Conservation (phyloP, 768 basidiomycete species). For the Daedaleopsis sinensis region DNA sequence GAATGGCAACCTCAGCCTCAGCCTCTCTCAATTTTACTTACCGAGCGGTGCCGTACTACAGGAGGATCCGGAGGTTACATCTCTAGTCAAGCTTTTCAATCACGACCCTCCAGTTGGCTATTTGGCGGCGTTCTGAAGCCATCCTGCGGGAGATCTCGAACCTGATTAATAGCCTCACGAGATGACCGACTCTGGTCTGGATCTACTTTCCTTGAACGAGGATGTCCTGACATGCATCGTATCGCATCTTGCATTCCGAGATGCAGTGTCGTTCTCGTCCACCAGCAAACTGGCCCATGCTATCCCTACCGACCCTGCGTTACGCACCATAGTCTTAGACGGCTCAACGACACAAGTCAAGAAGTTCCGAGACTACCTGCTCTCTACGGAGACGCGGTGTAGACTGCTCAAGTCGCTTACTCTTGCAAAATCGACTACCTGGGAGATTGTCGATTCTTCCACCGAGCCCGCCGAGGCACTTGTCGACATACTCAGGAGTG, state of each 20-base stretch:
- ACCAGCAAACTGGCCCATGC: constrained; percentile 10
- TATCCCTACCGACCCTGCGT: constrained; percentile 7
- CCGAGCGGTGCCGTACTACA: not conserved
- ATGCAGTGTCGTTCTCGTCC: constrained; percentile 7
- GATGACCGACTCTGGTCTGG: too few species aligned
- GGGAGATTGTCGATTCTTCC: not conserved
- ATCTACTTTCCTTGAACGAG: not conserved
- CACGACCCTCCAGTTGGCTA: too few species aligned
- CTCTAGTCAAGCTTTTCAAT: too few species aligned
- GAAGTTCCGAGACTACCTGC: constrained; percentile 12
- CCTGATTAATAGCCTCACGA: too few species aligned
- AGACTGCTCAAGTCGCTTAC: constrained; percentile 4
- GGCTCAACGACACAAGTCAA: constrained; percentile 1
- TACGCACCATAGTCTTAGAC: constrained; percentile 6
- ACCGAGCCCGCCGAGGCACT: not conserved
- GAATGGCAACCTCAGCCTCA: too few species aligned
- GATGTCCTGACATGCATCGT: constrained; percentile 9
- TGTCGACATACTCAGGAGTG: constrained; percentile 3
- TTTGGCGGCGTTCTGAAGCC: too few species aligned
- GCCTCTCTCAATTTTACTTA: not conserved
- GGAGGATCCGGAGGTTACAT: too few species aligned
- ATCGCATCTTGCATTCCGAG: constrained; percentile 1
- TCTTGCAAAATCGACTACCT: constrained; percentile 9
- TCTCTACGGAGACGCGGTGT: constrained; percentile 2
- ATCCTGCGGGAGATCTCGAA: too few species aligned